Evolutionary conservation across 352 stramenopile species (phyloP).

Genomic region (Phytophthora europaea): DNA sequence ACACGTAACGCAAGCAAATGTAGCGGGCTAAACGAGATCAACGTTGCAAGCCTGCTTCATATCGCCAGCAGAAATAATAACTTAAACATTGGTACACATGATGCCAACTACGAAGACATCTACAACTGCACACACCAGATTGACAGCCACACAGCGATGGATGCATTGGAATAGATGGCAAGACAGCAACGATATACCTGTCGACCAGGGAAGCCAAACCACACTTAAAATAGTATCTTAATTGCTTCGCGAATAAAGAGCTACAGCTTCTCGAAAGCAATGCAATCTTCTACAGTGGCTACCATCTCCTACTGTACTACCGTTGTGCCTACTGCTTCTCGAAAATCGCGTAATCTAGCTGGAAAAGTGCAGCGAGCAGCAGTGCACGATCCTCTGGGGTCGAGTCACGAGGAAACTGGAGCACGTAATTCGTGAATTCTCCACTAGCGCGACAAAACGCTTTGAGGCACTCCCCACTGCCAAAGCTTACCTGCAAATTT

Average conservation of each 20-base stretch:
- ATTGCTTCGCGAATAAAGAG: neutral
- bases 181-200: neutral
- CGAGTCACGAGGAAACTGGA: conserved; percentile 68
- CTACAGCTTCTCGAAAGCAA: neutral
- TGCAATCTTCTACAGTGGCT: neutral
- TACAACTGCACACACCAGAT: conserved; percentile 1
- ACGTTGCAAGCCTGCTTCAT: neutral
- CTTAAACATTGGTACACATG: conserved; percentile 1
- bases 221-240: conserved; percentile 6
- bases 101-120: neutral
- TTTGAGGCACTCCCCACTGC: conserved; percentile 25
- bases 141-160: conserved; percentile 1
- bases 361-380: conserved; percentile 66
- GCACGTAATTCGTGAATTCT: conserved; percentile 66
- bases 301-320: neutral
- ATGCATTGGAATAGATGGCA: neutral
- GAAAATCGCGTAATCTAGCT: conserved; percentile 72
- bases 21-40: neutral
- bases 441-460: conserved; percentile 51
- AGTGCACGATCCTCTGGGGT: conserved; percentile 64
- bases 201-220: neutral
- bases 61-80: neutral
- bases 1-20: neutral
- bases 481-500: conserved; percentile 70
- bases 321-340: conserved; percentile 33